Evolutionary conservation across 768 basidiomycete genomes (phyloP).

Genomic region (Sutorius australiensis): DNA sequence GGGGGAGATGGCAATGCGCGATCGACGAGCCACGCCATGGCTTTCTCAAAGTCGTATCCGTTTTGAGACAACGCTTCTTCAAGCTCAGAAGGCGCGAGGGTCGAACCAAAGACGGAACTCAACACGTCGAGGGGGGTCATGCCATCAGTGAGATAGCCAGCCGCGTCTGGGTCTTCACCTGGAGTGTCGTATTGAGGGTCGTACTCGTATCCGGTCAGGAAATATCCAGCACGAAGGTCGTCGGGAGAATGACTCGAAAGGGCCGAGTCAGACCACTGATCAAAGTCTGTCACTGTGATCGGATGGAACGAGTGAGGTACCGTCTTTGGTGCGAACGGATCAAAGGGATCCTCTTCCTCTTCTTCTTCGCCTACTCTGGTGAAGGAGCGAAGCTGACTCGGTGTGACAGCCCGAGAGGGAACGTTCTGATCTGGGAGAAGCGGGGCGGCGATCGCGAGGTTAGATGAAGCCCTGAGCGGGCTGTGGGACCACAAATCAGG

Average conservation of each 20-base stretch:
- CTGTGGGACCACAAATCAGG: conserved; percentile 86
- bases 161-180: conserved; percentile 47
- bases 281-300: conserved; percentile 60
- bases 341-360: conserved; percentile 83
- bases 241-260: conserved; percentile 52
- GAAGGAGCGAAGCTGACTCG: conserved; percentile 68
- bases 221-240: conserved; percentile 37
- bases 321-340: conserved; percentile 55
- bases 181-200: conserved; percentile 31
- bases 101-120: conserved; percentile 87
- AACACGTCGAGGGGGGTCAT: conserved; percentile 99
- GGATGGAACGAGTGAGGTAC: conserved; percentile 58
- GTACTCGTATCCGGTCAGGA: conserved; percentile 29
- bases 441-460: conserved; percentile 89
- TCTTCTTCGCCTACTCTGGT: conserved; percentile 56
- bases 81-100: conserved; percentile 84
- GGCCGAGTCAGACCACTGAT: conserved; percentile 54
- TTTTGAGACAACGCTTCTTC: conserved; percentile 88
- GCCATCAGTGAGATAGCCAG: conserved; percentile 72
- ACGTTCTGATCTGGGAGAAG: conserved; percentile 68
- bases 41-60: conserved; percentile 91
- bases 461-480: conserved; percentile 67
- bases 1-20: conserved; percentile 51
- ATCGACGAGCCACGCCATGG: conserved; percentile 94
- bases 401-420: conserved; percentile 54